Conservation (phyloP, 2,329 filamentous ascomycete genomes). For the Colletotrichum simmondsii region DNA sequence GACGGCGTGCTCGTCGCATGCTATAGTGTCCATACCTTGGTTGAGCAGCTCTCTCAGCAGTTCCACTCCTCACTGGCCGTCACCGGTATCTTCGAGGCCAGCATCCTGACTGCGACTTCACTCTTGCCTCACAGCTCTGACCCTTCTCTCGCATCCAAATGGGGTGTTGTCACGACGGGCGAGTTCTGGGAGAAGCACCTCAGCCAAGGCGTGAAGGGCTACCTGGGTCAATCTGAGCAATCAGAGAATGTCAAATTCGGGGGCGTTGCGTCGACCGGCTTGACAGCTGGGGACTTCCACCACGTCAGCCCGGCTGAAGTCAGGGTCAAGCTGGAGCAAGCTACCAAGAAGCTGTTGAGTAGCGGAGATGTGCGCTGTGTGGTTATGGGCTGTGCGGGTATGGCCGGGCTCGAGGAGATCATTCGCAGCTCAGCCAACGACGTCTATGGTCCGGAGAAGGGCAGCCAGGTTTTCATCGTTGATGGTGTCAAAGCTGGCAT, state of each 20-base stretch:
- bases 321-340: slow-evolving; percentile 71
- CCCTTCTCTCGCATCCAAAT: slow-evolving; percentile 56
- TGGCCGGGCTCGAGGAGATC: slow-evolving; percentile 84
- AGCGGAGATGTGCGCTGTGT: slow-evolving; percentile 72
- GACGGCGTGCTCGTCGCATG: slow-evolving; percentile 89
- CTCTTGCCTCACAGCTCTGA: slow-evolving; percentile 48
- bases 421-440: slow-evolving; percentile 77
- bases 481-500: slow-evolving; percentile 83
- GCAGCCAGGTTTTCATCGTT: slow-evolving; percentile 71
- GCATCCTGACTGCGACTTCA: slow-evolving; percentile 73
- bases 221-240: slow-evolving; percentile 64
- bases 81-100: slow-evolving; percentile 90
- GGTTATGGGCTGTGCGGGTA: slow-evolving; percentile 89
- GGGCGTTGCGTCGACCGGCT: slow-evolving; percentile 83
- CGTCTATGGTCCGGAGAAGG: slow-evolving; percentile 69
- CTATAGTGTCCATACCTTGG: slow-evolving; percentile 86
- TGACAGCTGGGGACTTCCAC: slow-evolving; percentile 85
- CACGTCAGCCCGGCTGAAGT: slow-evolving; percentile 74
- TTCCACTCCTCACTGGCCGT: slow-evolving; percentile 58
- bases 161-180: slow-evolving; percentile 92
- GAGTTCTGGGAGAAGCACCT: slow-evolving; percentile 84
- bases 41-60: slow-evolving; percentile 62
- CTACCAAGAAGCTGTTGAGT: slow-evolving; percentile 73
- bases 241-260: slow-evolving; percentile 68
- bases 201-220: slow-evolving; percentile 69